Evolutionary conservation across 805 yeast genomes (phyloP), one percentile per base, ranked within the genome.

Genomic region (Sugiyamaella americana): DNA sequence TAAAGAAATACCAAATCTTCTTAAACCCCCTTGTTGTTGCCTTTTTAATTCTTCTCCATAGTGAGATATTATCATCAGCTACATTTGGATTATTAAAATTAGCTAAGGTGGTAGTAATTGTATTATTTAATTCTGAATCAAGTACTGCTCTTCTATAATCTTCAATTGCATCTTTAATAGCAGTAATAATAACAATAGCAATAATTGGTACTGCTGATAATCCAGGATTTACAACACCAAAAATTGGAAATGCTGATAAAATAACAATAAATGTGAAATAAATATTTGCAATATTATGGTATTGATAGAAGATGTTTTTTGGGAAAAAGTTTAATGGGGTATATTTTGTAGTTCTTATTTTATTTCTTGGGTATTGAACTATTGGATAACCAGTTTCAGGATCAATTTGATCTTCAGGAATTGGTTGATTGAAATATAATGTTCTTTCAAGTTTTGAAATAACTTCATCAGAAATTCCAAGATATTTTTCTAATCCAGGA

Each of bases 331-430:
- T 72, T 40, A 93, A 61, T 4, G 98, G 96, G 2, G 97, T 91
- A 65, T 91, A 91, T 68, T 87, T 91, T 2, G 98, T 87, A 0
- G 98, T 88, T 69, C 97, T 79, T 56, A 93, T 87, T 64, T 93
- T 89, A 70, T 91, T 91, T 58, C 96, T 75, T 8, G 94, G 80
- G 60, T 84, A 91, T n/a, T 65, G 61, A 0, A 72, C 70, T 17
- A 58, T 60, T 1, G 91, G 85, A 32, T 75, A 73, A 11, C 83
- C 82, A 1, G 80, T 74, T 19, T 73, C 77, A 1, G 93, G 88
- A 47, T 73, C 69, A 4, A 55, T 53, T 64, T 68, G 67, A 18
- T 67, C 61, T 4, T 59, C 62, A 1, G 84, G 83, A 36, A 79
- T 61, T 5, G 68, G 70, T 49, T 69, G 60, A 58, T 79, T 78